Evolutionary conservation across 225 moss, liverwort and hornwort genomes (phyloP).

Genomic region (Lunularia cruciata): DNA sequence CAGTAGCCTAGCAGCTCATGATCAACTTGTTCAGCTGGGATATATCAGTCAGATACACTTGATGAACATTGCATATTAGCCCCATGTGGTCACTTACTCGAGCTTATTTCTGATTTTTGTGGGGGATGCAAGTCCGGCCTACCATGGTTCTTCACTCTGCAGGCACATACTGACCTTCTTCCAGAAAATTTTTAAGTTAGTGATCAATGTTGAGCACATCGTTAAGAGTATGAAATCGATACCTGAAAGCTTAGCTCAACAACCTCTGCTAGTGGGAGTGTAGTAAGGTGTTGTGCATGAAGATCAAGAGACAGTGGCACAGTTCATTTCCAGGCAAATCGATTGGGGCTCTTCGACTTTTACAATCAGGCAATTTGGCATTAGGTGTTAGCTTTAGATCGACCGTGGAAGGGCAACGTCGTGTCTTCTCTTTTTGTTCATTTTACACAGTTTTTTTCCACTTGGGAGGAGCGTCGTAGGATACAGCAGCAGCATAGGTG

Average conservation of each 20-base stretch:
- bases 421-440: constrained; percentile 17
- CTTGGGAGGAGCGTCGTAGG: background rate
- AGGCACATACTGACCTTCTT: constrained; percentile 28
- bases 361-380: constrained; percentile 17
- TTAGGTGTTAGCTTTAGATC: constrained; percentile 16
- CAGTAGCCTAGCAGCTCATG: constrained; percentile 10
- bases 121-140: constrained; percentile 26
- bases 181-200: constrained; percentile 16
- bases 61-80: constrained; percentile 26
- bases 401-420: constrained; percentile 13
- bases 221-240: constrained; percentile 25
- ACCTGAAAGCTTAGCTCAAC: constrained; percentile 6
- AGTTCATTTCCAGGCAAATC: constrained; percentile 8
- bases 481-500: constrained; percentile 5
- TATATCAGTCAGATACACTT: constrained; percentile 19
- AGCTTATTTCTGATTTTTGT: constrained; percentile 4
- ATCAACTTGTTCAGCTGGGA: constrained; percentile 29
- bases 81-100: constrained; percentile 19
- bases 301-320: constrained; percentile 14
- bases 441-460: background rate
- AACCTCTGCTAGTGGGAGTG: constrained; percentile 1
- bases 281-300: constrained; percentile 10
- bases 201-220: constrained; percentile 12
- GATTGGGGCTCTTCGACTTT: constrained; percentile 25
- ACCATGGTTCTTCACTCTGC: constrained; percentile 24